Conservation (phyloP, 345 rosid genomes). For the Odontarrhena argentea region DNA sequence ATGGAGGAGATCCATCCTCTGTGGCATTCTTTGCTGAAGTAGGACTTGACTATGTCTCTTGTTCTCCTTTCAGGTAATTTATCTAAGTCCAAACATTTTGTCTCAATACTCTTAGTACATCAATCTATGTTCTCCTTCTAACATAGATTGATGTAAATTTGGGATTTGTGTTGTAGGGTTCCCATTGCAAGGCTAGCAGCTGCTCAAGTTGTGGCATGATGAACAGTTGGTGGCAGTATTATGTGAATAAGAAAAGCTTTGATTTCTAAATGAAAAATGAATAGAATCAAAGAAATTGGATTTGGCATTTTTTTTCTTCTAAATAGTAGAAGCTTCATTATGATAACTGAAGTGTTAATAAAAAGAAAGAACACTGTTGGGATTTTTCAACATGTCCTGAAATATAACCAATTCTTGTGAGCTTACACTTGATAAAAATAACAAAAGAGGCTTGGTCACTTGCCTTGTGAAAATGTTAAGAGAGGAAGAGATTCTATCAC, state of each 20-base stretch:
- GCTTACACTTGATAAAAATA: background rate
- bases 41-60: conserved; percentile 95
- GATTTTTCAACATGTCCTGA: conserved; percentile 18
- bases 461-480: background rate
- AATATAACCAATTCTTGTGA: background rate
- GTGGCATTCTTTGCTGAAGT: conserved; percentile 81
- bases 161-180: conserved; percentile 48
- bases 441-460: no score
- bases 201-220: conserved; percentile 71
- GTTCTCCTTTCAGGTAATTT: conserved; percentile 88
- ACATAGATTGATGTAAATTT: background rate
- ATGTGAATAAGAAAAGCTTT: conserved; percentile 29
- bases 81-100: background rate
- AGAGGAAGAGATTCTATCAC: conserved; percentile 17
- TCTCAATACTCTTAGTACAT: background rate
- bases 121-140: no score
- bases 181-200: conserved; percentile 97
- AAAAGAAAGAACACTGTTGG: conserved; percentile 7
- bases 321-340: conserved; percentile 19
- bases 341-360: conserved; percentile 6
- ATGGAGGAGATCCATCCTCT: conserved; percentile 96
- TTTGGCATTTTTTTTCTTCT: background rate
- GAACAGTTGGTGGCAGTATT: background rate
- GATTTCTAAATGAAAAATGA: conserved; percentile 18
- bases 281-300: conserved; percentile 17